These are phyloP conservation scores for Ceratocystis smalleyi DNA, from an alignment of 2,329 filamentous ascomycete species.

Conservation along the genomic window DNA sequence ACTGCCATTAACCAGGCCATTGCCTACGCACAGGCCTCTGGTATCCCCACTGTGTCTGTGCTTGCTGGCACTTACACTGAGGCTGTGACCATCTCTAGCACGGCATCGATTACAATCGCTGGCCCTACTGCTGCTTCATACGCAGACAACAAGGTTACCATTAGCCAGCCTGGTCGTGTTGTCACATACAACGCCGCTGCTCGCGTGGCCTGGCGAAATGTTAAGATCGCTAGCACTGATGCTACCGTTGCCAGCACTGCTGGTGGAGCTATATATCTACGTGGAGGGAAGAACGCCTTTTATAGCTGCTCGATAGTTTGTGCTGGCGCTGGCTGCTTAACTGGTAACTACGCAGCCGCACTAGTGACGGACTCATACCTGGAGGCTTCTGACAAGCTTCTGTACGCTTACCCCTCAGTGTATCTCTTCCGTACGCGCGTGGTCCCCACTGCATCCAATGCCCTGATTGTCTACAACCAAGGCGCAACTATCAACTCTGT, in stretches of 20 bases:
- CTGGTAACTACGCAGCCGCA: constrained; percentile 23
- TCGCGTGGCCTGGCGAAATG: constrained; percentile 25
- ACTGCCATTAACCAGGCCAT: constrained; percentile 31
- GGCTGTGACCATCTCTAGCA: constrained; percentile 27
- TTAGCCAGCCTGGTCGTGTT: constrained; percentile 21
- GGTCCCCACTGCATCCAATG: constrained; percentile 25
- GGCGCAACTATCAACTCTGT: constrained; percentile 22
- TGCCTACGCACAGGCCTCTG: constrained; percentile 26
- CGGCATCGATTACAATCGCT: constrained; percentile 28
- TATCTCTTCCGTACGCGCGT: constrained; percentile 32
- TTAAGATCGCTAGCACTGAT: constrained; percentile 27
- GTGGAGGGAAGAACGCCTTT: constrained; percentile 25
- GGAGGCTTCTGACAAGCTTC: constrained; percentile 29
- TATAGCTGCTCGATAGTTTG: constrained; percentile 31
- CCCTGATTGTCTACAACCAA: constrained; percentile 25
- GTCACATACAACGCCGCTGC: constrained; percentile 23
- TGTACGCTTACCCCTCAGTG: constrained; percentile 27
- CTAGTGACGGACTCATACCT: constrained; percentile 32
- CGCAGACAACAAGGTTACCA: constrained; percentile 25
- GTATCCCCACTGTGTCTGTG: constrained; percentile 29
- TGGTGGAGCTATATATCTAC: constrained; percentile 23
- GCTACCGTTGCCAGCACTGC: constrained; percentile 20
- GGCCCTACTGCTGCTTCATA: constrained; percentile 22
- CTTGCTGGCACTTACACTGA: constrained; percentile 32
- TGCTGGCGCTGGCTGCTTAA: constrained; percentile 23